phyloP scores from a whole-genome alignment of 2,329 filamentous ascomycete species.

The Fusarium sp. region DNA sequence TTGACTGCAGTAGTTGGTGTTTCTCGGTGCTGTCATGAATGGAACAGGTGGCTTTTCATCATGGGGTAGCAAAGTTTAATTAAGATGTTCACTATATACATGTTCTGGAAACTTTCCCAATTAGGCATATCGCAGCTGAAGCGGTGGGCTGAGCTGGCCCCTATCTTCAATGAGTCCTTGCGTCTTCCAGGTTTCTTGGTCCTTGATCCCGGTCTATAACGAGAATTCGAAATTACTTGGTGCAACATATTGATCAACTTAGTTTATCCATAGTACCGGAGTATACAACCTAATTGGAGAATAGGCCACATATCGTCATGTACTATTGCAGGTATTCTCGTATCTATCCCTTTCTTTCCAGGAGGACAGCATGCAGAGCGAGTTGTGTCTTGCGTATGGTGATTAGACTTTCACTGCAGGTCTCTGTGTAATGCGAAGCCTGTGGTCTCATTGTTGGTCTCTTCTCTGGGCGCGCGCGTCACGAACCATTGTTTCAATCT shows the following conservation, averaged over 20 bases:
- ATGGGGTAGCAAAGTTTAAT: slow-evolving; percentile 8
- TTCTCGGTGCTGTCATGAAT: not conserved
- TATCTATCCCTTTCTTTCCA: slow-evolving; percentile 23
- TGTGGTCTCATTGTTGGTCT: not conserved
- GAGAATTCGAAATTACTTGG: slow-evolving; percentile 40
- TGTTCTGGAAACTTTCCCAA: slow-evolving; percentile 19
- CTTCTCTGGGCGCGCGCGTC: slow-evolving; percentile 3
- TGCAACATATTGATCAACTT: slow-evolving; percentile 37
- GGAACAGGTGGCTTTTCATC: slow-evolving; percentile 1
- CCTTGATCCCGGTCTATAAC: slow-evolving; percentile 34
- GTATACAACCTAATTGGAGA: slow-evolving; percentile 33
- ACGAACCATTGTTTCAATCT: slow-evolving; percentile 27
- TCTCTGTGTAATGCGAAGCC: not conserved
- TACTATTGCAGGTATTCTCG: slow-evolving; percentile 9
- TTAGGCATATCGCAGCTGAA: slow-evolving; percentile 6
- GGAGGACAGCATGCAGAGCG: slow-evolving; percentile 1
- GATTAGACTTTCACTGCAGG: not conserved
- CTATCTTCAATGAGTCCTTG: slow-evolving; percentile 31
- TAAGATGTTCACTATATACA: not conserved
- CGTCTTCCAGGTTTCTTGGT: slow-evolving; percentile 10
- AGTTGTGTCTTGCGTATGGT: not conserved
- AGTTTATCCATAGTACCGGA: slow-evolving; percentile 32
- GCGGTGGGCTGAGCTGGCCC: slow-evolving; percentile 32
- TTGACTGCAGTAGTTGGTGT: not conserved
- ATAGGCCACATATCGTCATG: slow-evolving; percentile 9